A percentile compares a stretch with the other conserved stretches of the same genome.
phyloP scores from a whole-genome alignment of 352 stramenopile species.

The Globisporangium middletonii region DNA sequence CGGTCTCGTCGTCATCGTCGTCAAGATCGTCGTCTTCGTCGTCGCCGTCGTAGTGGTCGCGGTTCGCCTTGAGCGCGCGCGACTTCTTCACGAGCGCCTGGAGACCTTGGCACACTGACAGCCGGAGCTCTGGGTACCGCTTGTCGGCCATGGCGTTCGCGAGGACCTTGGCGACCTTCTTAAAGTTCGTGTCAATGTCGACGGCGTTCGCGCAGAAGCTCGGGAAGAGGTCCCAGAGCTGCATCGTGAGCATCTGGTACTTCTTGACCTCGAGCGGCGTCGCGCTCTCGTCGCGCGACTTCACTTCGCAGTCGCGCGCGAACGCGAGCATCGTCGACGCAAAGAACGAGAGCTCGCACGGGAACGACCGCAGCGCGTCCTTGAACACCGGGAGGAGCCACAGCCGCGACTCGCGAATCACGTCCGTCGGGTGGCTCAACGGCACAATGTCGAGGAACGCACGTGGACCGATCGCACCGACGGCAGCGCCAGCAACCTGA shows the following conservation, averaged over 20 bases:
- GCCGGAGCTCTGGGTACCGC: conserved; percentile 76
- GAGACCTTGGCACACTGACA: conserved; percentile 82
- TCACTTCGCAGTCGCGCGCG: conserved; percentile 64
- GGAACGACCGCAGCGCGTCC: conserved; percentile 44
- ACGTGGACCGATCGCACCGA: conserved; percentile 58
- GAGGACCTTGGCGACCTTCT: conserved; percentile 82
- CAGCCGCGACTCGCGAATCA: conserved; percentile 67
- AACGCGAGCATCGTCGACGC: conserved; percentile 58
- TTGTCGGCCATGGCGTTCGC: conserved; percentile 85
- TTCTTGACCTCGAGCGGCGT: conserved; percentile 71
- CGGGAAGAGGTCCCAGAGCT: conserved; percentile 80
- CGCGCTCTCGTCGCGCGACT: conserved; percentile 52
- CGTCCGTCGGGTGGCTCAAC: conserved; percentile 59
- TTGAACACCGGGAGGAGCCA: conserved; percentile 83
- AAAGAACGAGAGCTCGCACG: conserved; percentile 73
- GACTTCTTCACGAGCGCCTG: conserved; percentile 75
- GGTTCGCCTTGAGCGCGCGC: conserved; percentile 31
- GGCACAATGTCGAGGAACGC: conserved; percentile 71
- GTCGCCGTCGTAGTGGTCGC: conserved; percentile 41
- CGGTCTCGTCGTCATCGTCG: conserved; percentile 35
- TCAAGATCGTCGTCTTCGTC: conserved; percentile 32
- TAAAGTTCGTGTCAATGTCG: conserved; percentile 78
- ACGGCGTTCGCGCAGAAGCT: conserved; percentile 65
- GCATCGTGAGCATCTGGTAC: conserved; percentile 69
- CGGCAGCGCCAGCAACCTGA: conserved; percentile 53